Conservation (phyloP, 2,329 filamentous ascomycete genomes). For the Scleromitrula shiraiana region DNA sequence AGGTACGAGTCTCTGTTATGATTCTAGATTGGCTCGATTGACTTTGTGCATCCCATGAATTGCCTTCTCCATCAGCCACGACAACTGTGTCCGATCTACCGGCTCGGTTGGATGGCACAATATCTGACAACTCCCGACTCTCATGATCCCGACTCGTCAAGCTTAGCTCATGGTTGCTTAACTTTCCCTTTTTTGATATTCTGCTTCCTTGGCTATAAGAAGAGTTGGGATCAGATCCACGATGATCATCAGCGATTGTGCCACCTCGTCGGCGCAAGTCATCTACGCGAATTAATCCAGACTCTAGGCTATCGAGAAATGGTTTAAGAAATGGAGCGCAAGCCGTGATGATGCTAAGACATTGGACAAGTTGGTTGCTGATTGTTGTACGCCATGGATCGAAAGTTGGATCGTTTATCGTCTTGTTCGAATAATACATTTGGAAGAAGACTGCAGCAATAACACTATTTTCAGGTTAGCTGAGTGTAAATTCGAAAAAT, state of each 20-base stretch:
- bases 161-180: background rate
- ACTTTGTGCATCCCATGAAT: slow-evolving; percentile 4
- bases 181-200: background rate
- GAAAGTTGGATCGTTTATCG: background rate
- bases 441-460: slow-evolving; percentile 2
- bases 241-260: background rate
- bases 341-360: slow-evolving; percentile 5
- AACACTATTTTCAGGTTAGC: slow-evolving; percentile 1
- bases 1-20: background rate
- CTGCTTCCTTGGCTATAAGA: background rate
- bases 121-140: background rate
- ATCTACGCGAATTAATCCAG: slow-evolving; percentile 2
- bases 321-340: slow-evolving; percentile 6
- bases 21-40: slow-evolving; percentile 6
- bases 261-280: slow-evolving; percentile 2
- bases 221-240: background rate
- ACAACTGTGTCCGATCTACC: background rate
- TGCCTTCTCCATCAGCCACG: background rate
- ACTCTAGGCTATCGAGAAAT: slow-evolving; percentile 3
- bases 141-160: background rate
- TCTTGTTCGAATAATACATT: slow-evolving; percentile 1
- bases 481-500: background rate
- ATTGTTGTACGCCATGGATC: background rate
- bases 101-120: background rate
- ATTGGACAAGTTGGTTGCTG: slow-evolving; percentile 1